Percentiles rank a stretch among this genome's conserved stretches.
Conservation (phyloP, 495 filamentous ascomycete genomes). For the Hypoxylon lienhwacheense region DNA sequence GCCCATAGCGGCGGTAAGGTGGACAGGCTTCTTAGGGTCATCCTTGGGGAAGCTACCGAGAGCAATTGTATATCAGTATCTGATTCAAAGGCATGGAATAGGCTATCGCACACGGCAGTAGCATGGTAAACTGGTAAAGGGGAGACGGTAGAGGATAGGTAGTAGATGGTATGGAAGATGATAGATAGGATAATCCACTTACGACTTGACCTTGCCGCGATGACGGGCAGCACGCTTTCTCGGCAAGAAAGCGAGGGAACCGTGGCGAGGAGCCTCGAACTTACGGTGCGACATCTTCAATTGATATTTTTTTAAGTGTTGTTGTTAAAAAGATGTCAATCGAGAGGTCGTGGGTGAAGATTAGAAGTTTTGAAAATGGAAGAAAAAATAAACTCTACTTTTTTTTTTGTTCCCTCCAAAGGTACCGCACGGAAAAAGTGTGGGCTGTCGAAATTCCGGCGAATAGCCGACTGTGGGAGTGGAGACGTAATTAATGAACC, state of each 20-base stretch:
- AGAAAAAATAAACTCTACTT: conserved; percentile 31
- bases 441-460: conserved; percentile 33
- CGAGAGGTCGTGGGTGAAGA: conserved; percentile 28
- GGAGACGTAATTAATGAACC: conserved; percentile 13
- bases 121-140: conserved; percentile 6
- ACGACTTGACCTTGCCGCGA: conserved; percentile 98
- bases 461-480: conserved; percentile 36
- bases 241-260: conserved; percentile 95
- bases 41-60: conserved; percentile 88
- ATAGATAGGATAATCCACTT: no score
- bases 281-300: conserved; percentile 69
- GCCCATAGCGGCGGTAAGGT: conserved; percentile 97
- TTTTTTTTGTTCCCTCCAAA: no score
- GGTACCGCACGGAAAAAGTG: conserved; percentile 23
- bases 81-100: conserved; percentile 1
- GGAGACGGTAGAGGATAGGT: no score
- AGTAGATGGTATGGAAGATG: no score
- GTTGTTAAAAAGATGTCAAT: conserved; percentile 40
- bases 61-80: conserved; percentile 16
- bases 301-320: conserved; percentile 42
- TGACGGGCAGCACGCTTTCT: conserved; percentile 96
- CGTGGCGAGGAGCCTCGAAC: conserved; percentile 93
- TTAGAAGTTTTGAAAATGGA: conserved; percentile 5
- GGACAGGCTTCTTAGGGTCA: conserved; percentile 98
- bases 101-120: neutral